phyloP scores from a whole-genome alignment of 805 yeast species.

The Metschnikowia koreensis region DNA sequence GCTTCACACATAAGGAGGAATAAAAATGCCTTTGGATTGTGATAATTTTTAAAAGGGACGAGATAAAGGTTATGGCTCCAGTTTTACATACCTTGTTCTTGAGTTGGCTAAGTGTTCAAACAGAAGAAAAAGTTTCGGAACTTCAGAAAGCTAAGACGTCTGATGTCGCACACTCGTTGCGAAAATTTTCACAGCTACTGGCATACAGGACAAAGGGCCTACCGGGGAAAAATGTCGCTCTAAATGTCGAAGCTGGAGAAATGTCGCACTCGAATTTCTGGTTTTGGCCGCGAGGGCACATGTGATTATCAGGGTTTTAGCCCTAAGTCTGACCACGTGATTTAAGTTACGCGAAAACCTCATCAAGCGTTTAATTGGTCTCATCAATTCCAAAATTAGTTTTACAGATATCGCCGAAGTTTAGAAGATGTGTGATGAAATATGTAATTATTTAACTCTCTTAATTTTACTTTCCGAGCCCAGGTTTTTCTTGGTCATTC shows the following conservation, averaged over 20 bases:
- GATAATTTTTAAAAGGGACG: neutral
- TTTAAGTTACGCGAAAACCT: no score
- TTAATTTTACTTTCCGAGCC: conserved; percentile 37
- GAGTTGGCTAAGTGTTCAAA: conserved; percentile 17
- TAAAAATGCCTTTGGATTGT: no score
- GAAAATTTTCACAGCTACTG: conserved; percentile 17
- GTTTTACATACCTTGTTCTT: conserved; percentile 16
- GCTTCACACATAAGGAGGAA: no score
- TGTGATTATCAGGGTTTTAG: conserved; percentile 5
- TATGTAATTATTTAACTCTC: conserved; percentile 18
- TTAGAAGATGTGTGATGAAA: neutral
- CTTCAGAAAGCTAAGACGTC: conserved; percentile 3
- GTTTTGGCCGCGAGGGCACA: neutral
- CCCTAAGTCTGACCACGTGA: conserved; percentile 4
- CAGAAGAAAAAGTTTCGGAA: conserved; percentile 13
- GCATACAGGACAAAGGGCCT: conserved; percentile 9
- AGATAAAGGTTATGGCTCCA: neutral
- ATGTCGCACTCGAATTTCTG: neutral
- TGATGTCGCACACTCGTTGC: conserved; percentile 18
- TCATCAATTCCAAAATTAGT: neutral
- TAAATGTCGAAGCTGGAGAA: neutral
- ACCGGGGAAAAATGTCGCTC: conserved; percentile 10
- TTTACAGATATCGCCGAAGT: neutral
- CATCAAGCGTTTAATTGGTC: no score
- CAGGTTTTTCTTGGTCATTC: conserved; percentile 44